Evolutionary conservation across 768 basidiomycete genomes (phyloP).

Genomic region (Suillus luteus): DNA sequence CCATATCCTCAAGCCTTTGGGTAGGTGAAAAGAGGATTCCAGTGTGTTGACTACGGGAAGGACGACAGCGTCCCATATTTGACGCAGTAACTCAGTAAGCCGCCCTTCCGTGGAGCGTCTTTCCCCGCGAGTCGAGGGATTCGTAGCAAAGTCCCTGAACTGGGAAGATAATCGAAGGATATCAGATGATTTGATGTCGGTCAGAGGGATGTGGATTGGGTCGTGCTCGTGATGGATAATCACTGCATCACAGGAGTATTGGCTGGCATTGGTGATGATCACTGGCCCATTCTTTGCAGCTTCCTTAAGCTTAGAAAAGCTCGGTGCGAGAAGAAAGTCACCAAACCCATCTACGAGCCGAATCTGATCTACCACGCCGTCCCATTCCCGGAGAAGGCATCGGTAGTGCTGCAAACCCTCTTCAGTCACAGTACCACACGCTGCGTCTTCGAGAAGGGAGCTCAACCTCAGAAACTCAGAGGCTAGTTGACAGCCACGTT

Average conservation of each 20-base stretch:
- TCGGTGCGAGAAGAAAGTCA: slow-evolving; percentile 29
- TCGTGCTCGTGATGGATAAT: slow-evolving; percentile 18
- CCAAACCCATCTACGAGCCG: slow-evolving; percentile 34
- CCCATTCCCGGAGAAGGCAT: slow-evolving; percentile 29
- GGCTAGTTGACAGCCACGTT: slow-evolving; percentile 20
- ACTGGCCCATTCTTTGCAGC: slow-evolving; percentile 38
- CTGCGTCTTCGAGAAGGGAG: slow-evolving; percentile 17
- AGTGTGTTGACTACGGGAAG: slow-evolving; percentile 27
- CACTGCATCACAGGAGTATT: slow-evolving; percentile 25
- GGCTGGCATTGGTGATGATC: slow-evolving; percentile 35
- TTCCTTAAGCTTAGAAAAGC: slow-evolving; percentile 28
- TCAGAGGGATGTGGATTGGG: slow-evolving; percentile 26
- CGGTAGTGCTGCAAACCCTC: slow-evolving; percentile 21
- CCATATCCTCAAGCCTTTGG: slow-evolving; percentile 29
- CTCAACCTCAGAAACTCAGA: slow-evolving; percentile 27
- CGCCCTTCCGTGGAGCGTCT: slow-evolving; percentile 8
- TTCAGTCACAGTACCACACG: slow-evolving; percentile 12
- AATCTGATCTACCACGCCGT: slow-evolving; percentile 30
- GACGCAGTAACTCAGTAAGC: slow-evolving; percentile 19
- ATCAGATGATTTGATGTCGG: slow-evolving; percentile 15
- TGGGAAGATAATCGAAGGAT: background rate
- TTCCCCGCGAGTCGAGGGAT: background rate
- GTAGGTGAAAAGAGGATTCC: slow-evolving; percentile 6
- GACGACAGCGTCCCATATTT: slow-evolving; percentile 33
- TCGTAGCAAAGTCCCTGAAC: background rate